A percentile compares a stretch with the other conserved stretches of the same genome.
Conservation (phyloP, 441 rosid species). For the Geranium incanum region DNA sequence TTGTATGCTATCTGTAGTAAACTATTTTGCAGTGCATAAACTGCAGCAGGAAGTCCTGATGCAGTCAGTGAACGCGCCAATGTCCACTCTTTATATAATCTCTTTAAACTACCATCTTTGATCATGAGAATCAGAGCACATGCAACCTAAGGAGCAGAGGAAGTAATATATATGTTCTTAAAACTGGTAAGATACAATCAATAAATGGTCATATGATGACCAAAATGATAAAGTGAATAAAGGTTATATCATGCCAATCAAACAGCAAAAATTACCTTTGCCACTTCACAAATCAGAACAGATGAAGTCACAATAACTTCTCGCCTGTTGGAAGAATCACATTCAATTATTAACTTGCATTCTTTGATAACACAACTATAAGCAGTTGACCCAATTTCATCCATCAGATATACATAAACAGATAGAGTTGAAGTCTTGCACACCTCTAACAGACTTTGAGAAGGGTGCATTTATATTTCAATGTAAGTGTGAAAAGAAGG, state of each 20-base stretch:
- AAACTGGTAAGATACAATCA: neutral
- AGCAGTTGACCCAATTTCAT: neutral
- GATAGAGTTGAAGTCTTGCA: too few relatives aligned
- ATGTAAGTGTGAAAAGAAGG: neutral
- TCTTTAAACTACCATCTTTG: constrained; percentile 66
- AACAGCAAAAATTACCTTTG: constrained; percentile 44
- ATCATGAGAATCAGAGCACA: constrained; percentile 81
- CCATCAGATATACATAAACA: too few relatives aligned
- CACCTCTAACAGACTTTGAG: too few relatives aligned
- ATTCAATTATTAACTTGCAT: constrained; percentile 8
- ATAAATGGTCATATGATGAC: neutral
- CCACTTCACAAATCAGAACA: constrained; percentile 77
- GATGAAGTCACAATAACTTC: constrained; percentile 86
- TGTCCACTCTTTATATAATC: constrained; percentile 61
- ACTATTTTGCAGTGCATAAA: constrained; percentile 92
- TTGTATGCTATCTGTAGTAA: constrained; percentile 93
- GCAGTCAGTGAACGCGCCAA: constrained; percentile 79
- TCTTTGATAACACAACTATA: neutral
- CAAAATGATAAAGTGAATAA: neutral
- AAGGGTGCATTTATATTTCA: too few relatives aligned
- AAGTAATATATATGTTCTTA: constrained; percentile 4
- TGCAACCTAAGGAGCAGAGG: constrained; percentile 38
- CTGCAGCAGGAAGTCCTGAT: constrained; percentile 95
- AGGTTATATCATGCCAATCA: neutral
- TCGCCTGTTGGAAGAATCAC: constrained; percentile 34